Base-by-base conservation (phyloP, 2,329 filamentous ascomycete species). In the Fusarium compactum region DNA sequence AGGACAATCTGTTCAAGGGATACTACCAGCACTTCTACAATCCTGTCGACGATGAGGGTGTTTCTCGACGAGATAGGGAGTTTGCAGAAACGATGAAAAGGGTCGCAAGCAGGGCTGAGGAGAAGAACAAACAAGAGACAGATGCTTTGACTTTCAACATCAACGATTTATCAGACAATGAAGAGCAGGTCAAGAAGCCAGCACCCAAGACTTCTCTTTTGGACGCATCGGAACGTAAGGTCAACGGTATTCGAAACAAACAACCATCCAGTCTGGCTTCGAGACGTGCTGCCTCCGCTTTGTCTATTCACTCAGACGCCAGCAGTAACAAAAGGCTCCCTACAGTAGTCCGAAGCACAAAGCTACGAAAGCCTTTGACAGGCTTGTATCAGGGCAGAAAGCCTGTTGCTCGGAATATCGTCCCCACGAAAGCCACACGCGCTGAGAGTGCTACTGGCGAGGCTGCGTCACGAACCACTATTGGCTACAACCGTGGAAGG, bases 401-500 rank as follows among this genome's bases (percentile, higher is more conserved):
- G 47, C 67, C 76, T 60, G 32, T 32, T 18, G 54, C 76, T 64
- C 85, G 85, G 54, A 77, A 81, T n/a, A 73, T 80, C 8, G 72
- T 80, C 8, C 80, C 84, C 4, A 80, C 83, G 10, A 86, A 86
- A 65, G 77, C 80, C 50, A 80, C 84, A 1, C 84, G 84, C 12
- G 84, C 87, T 72, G 87, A 89, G 48, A 87, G 89, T 69, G 85
- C 85, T 11, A 84, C 87, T 14, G 90, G 91, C 2, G 85, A 88
- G 24, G 88, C 87, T 8, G 90, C 89, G 8, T 97, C 94, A 3
- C 89, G 90, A 68, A 95, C 89, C 58, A 97, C 94, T 0, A 86
- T 97, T 44, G 95, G 95, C 18, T 97, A 97, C 78, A 92, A 88
- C 59, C 93, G 92, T 78, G 94, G 95, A 34, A 88, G 93, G 34